These are phyloP conservation scores for Dalbergia oliveri DNA, from an alignment of 306 rosid species.

Conservation along the genomic window DNA sequence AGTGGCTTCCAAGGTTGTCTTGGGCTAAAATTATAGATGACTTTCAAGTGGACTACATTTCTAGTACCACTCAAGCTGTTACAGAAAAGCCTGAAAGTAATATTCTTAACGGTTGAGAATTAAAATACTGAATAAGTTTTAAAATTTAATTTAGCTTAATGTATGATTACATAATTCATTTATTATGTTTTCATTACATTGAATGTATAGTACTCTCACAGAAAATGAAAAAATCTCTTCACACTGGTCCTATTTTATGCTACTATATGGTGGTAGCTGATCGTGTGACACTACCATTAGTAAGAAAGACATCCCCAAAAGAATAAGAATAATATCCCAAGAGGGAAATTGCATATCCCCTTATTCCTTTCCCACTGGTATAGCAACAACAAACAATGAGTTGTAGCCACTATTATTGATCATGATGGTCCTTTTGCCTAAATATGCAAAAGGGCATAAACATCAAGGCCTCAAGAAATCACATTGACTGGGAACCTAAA, in stretches of 20 bases:
- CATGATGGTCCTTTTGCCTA: constrained; percentile 1
- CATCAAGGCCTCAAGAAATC: no score
- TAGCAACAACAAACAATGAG: neutral
- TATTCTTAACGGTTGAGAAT: no score
- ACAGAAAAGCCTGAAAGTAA: no score
- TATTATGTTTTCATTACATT: neutral
- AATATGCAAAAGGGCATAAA: neutral
- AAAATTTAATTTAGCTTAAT: neutral
- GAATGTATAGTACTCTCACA: neutral
- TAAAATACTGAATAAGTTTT: no score
- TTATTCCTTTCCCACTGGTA: constrained; percentile 38
- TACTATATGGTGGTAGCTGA: constrained; percentile 7
- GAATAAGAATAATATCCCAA: neutral
- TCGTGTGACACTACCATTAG: constrained; percentile 27
- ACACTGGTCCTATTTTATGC: neutral
- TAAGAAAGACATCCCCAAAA: constrained; percentile 2
- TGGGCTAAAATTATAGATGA: no score
- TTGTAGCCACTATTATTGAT: constrained; percentile 5
- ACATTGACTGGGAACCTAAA: no score
- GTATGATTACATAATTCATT: no score
- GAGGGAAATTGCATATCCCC: neutral
- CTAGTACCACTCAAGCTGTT: neutral
- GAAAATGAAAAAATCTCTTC: neutral
- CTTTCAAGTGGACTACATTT: constrained; percentile 18
- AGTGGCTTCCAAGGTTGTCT: neutral